Evolutionary conservation across 805 yeast genomes (phyloP).

Genomic region (Saccharomycodes ludwigii): DNA sequence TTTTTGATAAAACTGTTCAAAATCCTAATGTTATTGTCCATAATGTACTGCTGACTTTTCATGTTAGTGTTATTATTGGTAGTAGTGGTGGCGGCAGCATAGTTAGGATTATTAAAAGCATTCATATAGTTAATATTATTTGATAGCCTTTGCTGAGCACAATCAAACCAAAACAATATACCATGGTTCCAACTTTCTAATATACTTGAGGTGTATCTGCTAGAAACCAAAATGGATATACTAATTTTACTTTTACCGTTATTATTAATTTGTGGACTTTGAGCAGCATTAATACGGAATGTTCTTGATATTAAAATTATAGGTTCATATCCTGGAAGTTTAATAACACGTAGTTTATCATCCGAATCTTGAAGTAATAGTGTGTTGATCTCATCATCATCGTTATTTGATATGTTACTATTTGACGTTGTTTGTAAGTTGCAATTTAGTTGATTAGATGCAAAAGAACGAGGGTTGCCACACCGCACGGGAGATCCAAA

Average conservation of each 20-base stretch:
- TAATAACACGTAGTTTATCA: constrained; percentile 19
- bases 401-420: too few relatives aligned
- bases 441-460: too few relatives aligned
- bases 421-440: too few relatives aligned
- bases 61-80: background rate
- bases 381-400: constrained; percentile 20
- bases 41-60: constrained; percentile 3
- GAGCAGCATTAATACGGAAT: constrained; percentile 14
- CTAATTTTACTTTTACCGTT: constrained; percentile 23
- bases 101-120: too few relatives aligned
- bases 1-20: constrained; percentile 17
- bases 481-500: constrained; percentile 31
- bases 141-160: constrained; percentile 14
- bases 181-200: constrained; percentile 24
- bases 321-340: constrained; percentile 14
- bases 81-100: background rate
- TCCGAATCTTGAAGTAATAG: constrained; percentile 11
- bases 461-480: too few relatives aligned
- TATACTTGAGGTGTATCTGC: constrained; percentile 17
- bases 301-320: constrained; percentile 24
- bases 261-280: constrained; percentile 1
- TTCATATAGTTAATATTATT: background rate
- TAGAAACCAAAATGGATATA: constrained; percentile 19
- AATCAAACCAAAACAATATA: constrained; percentile 19
- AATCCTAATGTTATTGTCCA: constrained; percentile 15